Evolutionary conservation across 192 early-diverging fungal species (phyloP), one percentile per base, ranked within the genome.

Genomic region (Umbelopsis vinacea): DNA sequence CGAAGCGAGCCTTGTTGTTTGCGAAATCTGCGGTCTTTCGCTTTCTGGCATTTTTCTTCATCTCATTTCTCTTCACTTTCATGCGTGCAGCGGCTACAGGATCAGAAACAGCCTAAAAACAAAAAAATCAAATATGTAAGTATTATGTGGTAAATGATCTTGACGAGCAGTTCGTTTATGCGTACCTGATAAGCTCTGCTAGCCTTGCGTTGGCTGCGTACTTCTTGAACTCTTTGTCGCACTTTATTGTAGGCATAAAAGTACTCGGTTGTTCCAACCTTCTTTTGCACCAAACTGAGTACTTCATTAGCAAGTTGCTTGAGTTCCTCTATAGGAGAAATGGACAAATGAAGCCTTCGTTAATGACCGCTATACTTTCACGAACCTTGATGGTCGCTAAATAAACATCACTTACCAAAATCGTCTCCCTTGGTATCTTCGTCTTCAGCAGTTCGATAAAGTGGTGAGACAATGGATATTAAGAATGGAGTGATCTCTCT

Each of bases 391-490:
- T 57, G 70, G 21, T 14, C 43, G 70, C 2, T 22, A 50, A 68
- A 46, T 17, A 46, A 26, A 19, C 4, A 53, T 40, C 15, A 76
- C 76, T 54, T 89, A 92, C 90, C 90, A 69, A 84, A 84, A 24
- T 86, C 85, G 23, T 69, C 35, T 29, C 89, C 89, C 74, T 89
- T 91, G 54, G 79, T 76, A 0, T 89, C 88, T 46, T 90, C 87
- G 74, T 93, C 91, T 47, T 93, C 86, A 15, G 92, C 81, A 9
- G 91, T 92, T 69, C 92, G 91, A 76, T 93, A 97, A 10, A 97
- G 83, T 21, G 92, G 88, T 0, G 91, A 82, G 24, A 97, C 81
- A 26, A 96, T 91, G 1, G 90, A 78, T 70, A 84, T 77, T 33
- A 97, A 71, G 70, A 93, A 94, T 3, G 86, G 75, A n/a, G 71